A percentile compares a stretch with the other conserved stretches of the same genome.
These are phyloP conservation scores for Tardiomyces digboiensis DNA, from an alignment of 1,139 yeast species.

Conservation along the genomic window DNA sequence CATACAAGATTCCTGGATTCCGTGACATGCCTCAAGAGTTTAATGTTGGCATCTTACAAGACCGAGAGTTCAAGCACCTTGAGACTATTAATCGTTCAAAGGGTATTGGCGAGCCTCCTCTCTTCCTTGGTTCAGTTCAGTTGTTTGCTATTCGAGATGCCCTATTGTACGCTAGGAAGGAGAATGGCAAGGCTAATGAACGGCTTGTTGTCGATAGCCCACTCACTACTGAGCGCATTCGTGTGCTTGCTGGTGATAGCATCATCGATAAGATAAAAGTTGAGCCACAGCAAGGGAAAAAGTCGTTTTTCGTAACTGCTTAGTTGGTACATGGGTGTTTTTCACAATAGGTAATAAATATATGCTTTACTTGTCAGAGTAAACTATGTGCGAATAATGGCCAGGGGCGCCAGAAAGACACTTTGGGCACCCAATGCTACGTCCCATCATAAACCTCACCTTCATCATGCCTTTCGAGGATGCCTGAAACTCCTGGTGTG, in stretches of 20 bases:
- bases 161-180: slow-evolving; percentile 26
- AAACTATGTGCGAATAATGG: slow-evolving; percentile 14
- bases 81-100: slow-evolving; percentile 34
- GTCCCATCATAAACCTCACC: slow-evolving; percentile 13
- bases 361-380: background rate
- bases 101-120: slow-evolving; percentile 41
- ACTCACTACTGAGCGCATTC: slow-evolving; percentile 34
- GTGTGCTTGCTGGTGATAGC: slow-evolving; percentile 30
- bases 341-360: background rate
- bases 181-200: slow-evolving; percentile 17
- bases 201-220: slow-evolving; percentile 22
- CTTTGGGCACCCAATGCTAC: slow-evolving; percentile 10
- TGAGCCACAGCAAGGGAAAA: slow-evolving; percentile 25
- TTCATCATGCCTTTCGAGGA: background rate
- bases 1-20: slow-evolving; percentile 40
- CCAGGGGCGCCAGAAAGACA: slow-evolving; percentile 14
- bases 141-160: slow-evolving; percentile 38
- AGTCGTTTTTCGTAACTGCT: slow-evolving; percentile 28
- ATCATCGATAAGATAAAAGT: slow-evolving; percentile 25
- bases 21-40: slow-evolving; percentile 35
- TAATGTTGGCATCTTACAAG: slow-evolving; percentile 31
- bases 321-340: too few relatives aligned
- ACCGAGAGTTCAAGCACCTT: slow-evolving; percentile 32
- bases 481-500: background rate
- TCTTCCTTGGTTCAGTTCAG: slow-evolving; percentile 32